Evolutionary conservation across 164 flowering plant species (phyloP).

Genomic region (Kingdonia uniflora): DNA sequence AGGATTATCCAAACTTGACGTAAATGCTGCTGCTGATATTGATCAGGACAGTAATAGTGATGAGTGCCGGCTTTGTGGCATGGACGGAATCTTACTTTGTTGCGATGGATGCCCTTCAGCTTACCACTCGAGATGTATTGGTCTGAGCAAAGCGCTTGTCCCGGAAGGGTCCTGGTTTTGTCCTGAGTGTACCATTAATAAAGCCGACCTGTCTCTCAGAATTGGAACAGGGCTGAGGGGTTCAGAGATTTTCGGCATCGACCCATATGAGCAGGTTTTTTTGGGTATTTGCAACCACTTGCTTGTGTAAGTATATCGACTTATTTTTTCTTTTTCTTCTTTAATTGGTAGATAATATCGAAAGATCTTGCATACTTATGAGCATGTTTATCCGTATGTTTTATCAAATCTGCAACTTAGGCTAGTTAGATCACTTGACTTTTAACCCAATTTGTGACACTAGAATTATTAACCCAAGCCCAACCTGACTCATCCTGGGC

Average conservation of each 20-base stretch:
- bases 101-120: slow-evolving; percentile 99
- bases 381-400: too few relatives aligned
- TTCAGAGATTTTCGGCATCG: slow-evolving; percentile 74
- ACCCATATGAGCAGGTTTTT: slow-evolving; percentile 60
- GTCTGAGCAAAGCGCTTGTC: slow-evolving; percentile 54
- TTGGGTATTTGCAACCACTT: slow-evolving; percentile 80
- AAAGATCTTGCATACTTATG: too few relatives aligned
- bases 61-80: slow-evolving; percentile 93
- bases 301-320: slow-evolving; percentile 67
- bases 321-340: neutral
- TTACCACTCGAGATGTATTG: slow-evolving; percentile 91
- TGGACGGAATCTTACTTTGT: slow-evolving; percentile 93
- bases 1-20: slow-evolving; percentile 11
- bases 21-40: slow-evolving; percentile 23
- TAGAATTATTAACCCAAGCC: too few relatives aligned
- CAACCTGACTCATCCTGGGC: too few relatives aligned
- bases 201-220: slow-evolving; percentile 35
- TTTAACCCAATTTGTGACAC: too few relatives aligned
- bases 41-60: slow-evolving; percentile 70
- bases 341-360: too few relatives aligned
- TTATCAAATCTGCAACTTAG: too few relatives aligned
- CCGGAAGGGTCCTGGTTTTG: slow-evolving; percentile 92
- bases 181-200: slow-evolving; percentile 68
- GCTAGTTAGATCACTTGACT: too few relatives aligned
- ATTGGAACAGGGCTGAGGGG: slow-evolving; percentile 52